Base-by-base conservation (phyloP, 306 rosid species). In the Prunus dulcis region DNA sequence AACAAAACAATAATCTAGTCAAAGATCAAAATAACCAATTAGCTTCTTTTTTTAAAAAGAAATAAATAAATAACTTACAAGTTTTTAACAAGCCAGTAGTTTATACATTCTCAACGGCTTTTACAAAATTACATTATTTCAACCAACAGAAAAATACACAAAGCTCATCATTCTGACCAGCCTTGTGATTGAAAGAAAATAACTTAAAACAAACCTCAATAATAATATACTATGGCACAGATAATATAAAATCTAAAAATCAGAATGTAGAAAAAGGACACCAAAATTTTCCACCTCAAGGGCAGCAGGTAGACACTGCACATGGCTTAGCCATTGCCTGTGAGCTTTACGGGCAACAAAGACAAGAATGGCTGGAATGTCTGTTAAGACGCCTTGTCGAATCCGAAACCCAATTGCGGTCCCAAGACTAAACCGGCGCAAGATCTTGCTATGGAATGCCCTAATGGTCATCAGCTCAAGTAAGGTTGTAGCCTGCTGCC, bases 391-490 rank as follows among this genome's bases (percentile, higher is more conserved):
- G 63, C 99, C 99, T 85, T 85, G 87, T 78, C 87, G 87, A 80
- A 96, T 96, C 80, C 98, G 96, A 91, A 91, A 96, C 64, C 99
- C 99, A 80, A 96, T 88, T 18, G 99, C 98, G 8, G 99, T 96
- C 73, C 99, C 99, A 63, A 92, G 99, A 89, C 99, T 91, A 82
- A 83, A 87, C 15, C 88, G 83, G 19, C 99, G 97, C 86, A 96
- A 77, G 64, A 88, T 89, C 88, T 96, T 96, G 91, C 99, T 96
- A 78, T 96, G 99, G 78, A 96, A 96, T 32, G 99, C 99, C 86
- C 99, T 92, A 55, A 96, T 96, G 76, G 98, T 96, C 99, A 96
- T 96, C 78, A 96, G 86, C 80, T 96, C 99, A 75, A 91, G 99
- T 82, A 96, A 92, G 82, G 99, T 89, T 60, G 98, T 96, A 76